Conservation (phyloP, 2,329 filamentous ascomycete species). For the Myriosclerotinia duriaeana region DNA sequence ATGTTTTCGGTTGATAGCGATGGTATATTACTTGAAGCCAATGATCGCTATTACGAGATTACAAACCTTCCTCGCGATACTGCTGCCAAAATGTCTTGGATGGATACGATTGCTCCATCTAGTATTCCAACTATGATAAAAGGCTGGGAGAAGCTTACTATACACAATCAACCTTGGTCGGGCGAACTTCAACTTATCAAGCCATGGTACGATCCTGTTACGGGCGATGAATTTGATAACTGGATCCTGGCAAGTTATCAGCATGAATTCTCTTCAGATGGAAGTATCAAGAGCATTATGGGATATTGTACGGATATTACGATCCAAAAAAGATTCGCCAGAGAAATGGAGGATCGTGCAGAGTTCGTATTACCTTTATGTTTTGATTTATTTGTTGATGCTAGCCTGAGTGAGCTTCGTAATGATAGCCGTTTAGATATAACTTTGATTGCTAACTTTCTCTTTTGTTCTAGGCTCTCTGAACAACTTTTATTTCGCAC, state of each 20-base stretch:
- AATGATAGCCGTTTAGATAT: not conserved
- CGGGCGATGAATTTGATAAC: slow-evolving; percentile 62
- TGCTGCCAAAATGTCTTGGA: slow-evolving; percentile 64
- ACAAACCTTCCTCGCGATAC: slow-evolving; percentile 63
- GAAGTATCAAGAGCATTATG: slow-evolving; percentile 69
- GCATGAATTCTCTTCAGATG: slow-evolving; percentile 64
- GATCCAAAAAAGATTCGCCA: slow-evolving; percentile 78
- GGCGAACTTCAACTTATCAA: slow-evolving; percentile 70
- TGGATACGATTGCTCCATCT: slow-evolving; percentile 65
- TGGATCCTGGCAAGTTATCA: slow-evolving; percentile 76
- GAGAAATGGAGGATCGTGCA: slow-evolving; percentile 75
- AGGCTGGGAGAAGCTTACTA: slow-evolving; percentile 62
- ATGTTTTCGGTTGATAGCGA: slow-evolving; percentile 76
- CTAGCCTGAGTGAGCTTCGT: not conserved
- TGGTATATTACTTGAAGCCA: slow-evolving; percentile 73
- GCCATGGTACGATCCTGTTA: slow-evolving; percentile 54
- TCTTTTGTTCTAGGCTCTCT: slow-evolving; percentile 56
- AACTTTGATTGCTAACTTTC: not conserved
- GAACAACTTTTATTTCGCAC: slow-evolving; percentile 67
- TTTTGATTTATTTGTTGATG: not conserved
- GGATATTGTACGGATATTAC: slow-evolving; percentile 82
- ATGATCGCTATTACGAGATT: slow-evolving; percentile 74
- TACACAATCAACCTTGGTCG: slow-evolving; percentile 62
- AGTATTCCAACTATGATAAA: slow-evolving; percentile 57
- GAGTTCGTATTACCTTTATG: not conserved